Evolutionary conservation across 2,329 filamentous ascomycete genomes (phyloP), one percentile per base, ranked within the genome.

Genomic region (Fusarium neocosmosporiellum): DNA sequence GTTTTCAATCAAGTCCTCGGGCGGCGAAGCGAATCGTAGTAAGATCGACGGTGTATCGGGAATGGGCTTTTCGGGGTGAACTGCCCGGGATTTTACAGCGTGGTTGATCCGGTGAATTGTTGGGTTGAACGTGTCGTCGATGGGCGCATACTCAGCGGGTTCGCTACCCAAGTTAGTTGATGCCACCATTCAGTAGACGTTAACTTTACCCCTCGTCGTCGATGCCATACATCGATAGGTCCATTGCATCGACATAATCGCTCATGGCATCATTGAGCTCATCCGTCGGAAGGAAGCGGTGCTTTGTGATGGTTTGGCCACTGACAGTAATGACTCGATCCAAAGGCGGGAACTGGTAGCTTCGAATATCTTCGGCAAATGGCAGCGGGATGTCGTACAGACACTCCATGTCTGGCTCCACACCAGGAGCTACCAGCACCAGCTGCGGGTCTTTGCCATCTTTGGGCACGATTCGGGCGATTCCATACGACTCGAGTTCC

Each of bases 181-280:
- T 22, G 18, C 13, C 46, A 59, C 31, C 5, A 2, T 14, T 2
- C 13, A 20, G 4, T 16, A 16, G 7, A 22, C 3, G 14, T 29
- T 14, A 5, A 71, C 75, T 87, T 77, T 82, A 93, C 90, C 92
- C 94, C 48, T 95, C 89, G 53, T 96, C 93, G 76, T 97, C 92
- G 53, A 86, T 88, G 11, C 88, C 92, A 77, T 92, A 90, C 0
- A 81, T 86, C 1, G 92, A 92, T 3, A 99, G 85, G 77, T 98
- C 95, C 96, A 99, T 98, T 9, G 90, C 90, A 80, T 98, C 94
- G 9, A 99, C 94, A 75, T 96, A 98, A 71, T 94, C 90, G 80
- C 91, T 92, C 95, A 99, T 98, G 1, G 94, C 92, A 57, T 92
- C 84, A 62, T 90, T 88, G 27, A 99, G 86, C 34, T 93, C 90